Base-by-base conservation (phyloP, 164 flowering plant genomes). In the Vitis amurensis region DNA sequence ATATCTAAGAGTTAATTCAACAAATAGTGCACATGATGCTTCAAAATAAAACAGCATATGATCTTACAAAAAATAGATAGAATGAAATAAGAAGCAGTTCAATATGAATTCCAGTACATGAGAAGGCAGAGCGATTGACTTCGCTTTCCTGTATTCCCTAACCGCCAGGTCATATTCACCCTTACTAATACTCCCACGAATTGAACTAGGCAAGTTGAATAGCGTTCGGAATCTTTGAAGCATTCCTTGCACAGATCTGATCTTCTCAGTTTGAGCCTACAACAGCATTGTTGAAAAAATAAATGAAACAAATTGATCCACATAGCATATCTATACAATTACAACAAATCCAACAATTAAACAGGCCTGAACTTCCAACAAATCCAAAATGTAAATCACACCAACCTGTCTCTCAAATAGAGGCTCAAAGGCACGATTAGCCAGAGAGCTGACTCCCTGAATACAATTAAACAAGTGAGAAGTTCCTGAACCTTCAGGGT, bases 131-230 rank as follows among this genome's bases (percentile, higher is more conserved):
- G 84, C 98, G 79, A 95, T 93, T 3, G 99, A 96, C 82, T 96
- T 96, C 53, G 99, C 98, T 84, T 96, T 96, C 80, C 87, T 84
- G 85, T 96, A 96, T 75, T 96, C 99, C 71, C 99, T 84, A 68
- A 92, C 99, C 49, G 98, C 99, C 81, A 96, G 74, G 83, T 96
- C 99, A 81, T 91, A 89, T 88, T 96, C 99, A 48, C 99, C 99
- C 89, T 96, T 96, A 68, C 94, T 88, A 68, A 96, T 96, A 81
- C 88, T 93, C 69, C 87, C 88, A 77, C 98, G 97, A 72, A 96
- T 96, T 31, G 91, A 80, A 83, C 99, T 93, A 10, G 99, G 99
- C 83, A 96, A 85, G 75, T 96, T 96, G 73, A 96, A 96, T 3
- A 96, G 78, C 12, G 97, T 96, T 70, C 98, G 86, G 74, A 96